A percentile compares a stretch with the other conserved stretches of the same genome.
Conservation (phyloP, 208 protist species). For the Phytomonas francai region DNA sequence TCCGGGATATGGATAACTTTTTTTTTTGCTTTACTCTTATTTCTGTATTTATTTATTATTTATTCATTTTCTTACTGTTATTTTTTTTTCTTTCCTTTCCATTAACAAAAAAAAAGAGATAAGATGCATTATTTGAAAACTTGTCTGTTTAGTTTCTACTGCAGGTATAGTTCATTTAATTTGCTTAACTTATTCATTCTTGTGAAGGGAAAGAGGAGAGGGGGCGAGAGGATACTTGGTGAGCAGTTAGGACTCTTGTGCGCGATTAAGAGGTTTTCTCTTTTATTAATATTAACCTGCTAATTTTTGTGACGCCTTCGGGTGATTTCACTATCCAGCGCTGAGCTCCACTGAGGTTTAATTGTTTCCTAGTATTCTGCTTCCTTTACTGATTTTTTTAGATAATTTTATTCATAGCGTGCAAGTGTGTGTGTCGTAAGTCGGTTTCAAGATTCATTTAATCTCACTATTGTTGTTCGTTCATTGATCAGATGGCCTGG, state of each 20-base stretch:
- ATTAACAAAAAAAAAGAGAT: background rate
- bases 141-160: constrained; percentile 8
- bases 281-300: constrained; percentile 2
- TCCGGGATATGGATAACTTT: constrained; percentile 6
- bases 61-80: constrained; percentile 6
- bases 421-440: background rate
- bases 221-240: background rate
- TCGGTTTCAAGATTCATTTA: background rate
- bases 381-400: background rate
- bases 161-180: background rate
- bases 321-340: background rate
- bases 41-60: constrained; percentile 6
- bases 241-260: constrained; percentile 1
- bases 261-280: background rate
- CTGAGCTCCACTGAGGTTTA: constrained; percentile 3
- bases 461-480: constrained; percentile 9
- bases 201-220: no score
- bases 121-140: background rate
- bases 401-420: background rate
- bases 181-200: constrained; percentile 4
- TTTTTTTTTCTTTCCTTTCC: background rate
- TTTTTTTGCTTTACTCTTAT: constrained; percentile 15
- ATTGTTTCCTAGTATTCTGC: constrained; percentile 5
- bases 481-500: constrained; percentile 45
- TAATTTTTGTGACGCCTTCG: background rate